Evolutionary conservation across 129 eudicot species (phyloP).

Genomic region (Erigeron canadensis): DNA sequence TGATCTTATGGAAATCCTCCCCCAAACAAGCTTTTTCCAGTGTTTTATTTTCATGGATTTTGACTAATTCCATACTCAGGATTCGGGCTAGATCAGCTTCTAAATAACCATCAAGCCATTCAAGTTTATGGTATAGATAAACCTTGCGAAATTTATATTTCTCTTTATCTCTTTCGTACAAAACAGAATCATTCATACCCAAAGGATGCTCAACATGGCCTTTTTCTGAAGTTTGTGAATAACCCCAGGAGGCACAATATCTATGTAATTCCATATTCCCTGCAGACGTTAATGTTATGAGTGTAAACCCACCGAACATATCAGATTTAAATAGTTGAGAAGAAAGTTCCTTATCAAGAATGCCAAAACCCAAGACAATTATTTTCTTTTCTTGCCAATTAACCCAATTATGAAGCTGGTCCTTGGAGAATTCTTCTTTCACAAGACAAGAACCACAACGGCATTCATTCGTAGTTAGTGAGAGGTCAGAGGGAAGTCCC

Average conservation of each 20-base stretch:
- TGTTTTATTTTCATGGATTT: slow-evolving; percentile 10
- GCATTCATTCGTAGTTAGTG: slow-evolving; percentile 45
- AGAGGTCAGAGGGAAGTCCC: slow-evolving; percentile 72
- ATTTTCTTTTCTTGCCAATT: slow-evolving; percentile 82
- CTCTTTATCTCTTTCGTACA: slow-evolving; percentile 37
- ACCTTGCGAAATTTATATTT: slow-evolving; percentile 40
- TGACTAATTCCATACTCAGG: slow-evolving; percentile 26
- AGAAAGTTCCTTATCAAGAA: slow-evolving; percentile 47
- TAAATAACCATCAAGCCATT: slow-evolving; percentile 46
- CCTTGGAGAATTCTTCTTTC: slow-evolving; percentile 53
- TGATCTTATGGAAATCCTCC: slow-evolving; percentile 41
- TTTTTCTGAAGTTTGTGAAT: slow-evolving; percentile 28
- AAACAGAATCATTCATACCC: slow-evolving; percentile 38
- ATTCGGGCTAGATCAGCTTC: slow-evolving; percentile 31
- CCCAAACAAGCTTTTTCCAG: slow-evolving; percentile 13
- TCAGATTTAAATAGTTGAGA: slow-evolving; percentile 36
- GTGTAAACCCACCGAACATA: slow-evolving; percentile 59
- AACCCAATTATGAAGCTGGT: slow-evolving; percentile 62
- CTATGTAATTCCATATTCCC: slow-evolving; percentile 68
- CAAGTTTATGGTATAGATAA: slow-evolving; percentile 42
- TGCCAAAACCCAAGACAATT: slow-evolving; percentile 62
- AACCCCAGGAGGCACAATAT: slow-evolving; percentile 58
- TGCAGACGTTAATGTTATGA: slow-evolving; percentile 55
- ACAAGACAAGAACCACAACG: slow-evolving; percentile 73
- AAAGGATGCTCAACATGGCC: slow-evolving; percentile 34